Evolutionary conservation across 129 eudicot species (phyloP).

Genomic region (Apium graveolens): DNA sequence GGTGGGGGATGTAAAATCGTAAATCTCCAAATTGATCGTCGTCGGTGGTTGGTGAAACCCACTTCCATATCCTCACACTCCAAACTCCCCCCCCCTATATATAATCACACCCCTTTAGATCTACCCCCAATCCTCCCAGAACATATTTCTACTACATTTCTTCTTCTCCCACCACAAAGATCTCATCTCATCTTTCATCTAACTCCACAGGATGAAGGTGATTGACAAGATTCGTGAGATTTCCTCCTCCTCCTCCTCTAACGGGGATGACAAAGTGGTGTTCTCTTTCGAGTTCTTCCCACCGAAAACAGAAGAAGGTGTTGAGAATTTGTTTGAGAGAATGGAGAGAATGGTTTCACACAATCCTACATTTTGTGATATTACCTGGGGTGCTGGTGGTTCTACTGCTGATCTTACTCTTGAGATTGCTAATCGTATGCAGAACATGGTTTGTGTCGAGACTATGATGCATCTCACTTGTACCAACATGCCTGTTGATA

Average conservation of each 20-base stretch:
- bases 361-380: conserved; percentile 85
- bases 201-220: conserved; percentile 50
- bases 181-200: not conserved
- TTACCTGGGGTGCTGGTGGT: conserved; percentile 99
- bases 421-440: conserved; percentile 91
- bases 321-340: conserved; percentile 78
- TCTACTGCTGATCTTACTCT: conserved; percentile 92
- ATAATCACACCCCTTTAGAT: not conserved
- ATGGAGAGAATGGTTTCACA: conserved; percentile 98
- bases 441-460: conserved; percentile 92
- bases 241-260: conserved; percentile 17
- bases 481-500: conserved; percentile 96
- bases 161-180: not conserved
- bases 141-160: not conserved
- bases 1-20: not conserved
- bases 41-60: not conserved
- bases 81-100: not conserved
- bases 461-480: conserved; percentile 99
- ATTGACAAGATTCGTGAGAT: conserved; percentile 57
- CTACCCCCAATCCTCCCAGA: not conserved
- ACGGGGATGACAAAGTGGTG: conserved; percentile 37
- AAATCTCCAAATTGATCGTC: not conserved
- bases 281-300: conserved; percentile 98
- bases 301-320: conserved; percentile 95
- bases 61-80: not conserved